phyloP scores from a whole-genome alignment of 2,329 filamentous ascomycete genomes.

The Fusarium sp. region DNA sequence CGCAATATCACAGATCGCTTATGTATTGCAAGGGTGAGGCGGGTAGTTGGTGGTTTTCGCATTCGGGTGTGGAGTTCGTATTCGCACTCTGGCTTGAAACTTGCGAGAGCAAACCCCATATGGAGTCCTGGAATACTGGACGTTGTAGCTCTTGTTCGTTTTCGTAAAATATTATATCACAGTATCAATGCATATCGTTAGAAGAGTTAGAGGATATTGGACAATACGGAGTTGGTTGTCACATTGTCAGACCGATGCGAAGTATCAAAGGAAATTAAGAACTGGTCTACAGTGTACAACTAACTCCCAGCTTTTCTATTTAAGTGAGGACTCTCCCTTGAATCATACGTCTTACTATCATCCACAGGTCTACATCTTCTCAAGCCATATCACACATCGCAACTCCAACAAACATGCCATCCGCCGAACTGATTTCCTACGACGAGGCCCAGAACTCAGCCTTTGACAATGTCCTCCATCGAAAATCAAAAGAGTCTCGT shows the following conservation, averaged over 20 bases:
- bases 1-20: background rate
- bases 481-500: conserved; percentile 66
- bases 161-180: conserved; percentile 20
- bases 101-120: background rate
- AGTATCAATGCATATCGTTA: background rate
- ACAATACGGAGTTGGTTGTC: conserved; percentile 4
- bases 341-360: background rate
- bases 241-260: background rate
- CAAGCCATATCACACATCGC: background rate
- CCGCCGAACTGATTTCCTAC: conserved; percentile 72
- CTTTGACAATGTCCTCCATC: conserved; percentile 86
- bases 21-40: background rate
- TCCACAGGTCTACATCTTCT: background rate
- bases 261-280: conserved; percentile 5
- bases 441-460: conserved; percentile 81
- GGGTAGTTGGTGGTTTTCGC: conserved; percentile 6
- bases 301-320: conserved; percentile 6
- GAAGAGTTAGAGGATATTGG: background rate
- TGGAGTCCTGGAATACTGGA: background rate
- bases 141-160: conserved; percentile 28
- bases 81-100: conserved; percentile 11
- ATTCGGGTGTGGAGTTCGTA: conserved; percentile 29
- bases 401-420: conserved; percentile 36
- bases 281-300: background rate
- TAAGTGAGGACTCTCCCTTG: conserved; percentile 4